A percentile compares a stretch with the other conserved stretches of the same genome.
Conservation (phyloP, 2,329 filamentous ascomycete genomes). For the Aspergillus brunneoviolaceus region DNA sequence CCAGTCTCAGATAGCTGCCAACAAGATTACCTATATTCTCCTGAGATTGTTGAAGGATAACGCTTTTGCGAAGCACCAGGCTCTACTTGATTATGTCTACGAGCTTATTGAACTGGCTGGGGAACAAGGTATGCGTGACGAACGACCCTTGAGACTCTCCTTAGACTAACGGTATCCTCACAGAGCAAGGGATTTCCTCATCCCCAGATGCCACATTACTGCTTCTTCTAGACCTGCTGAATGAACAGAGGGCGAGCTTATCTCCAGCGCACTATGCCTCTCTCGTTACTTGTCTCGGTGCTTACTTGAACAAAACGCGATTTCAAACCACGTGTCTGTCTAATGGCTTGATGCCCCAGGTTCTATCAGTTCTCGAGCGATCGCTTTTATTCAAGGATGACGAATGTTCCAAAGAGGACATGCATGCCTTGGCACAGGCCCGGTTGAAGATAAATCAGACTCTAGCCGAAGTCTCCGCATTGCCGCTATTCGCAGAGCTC, state of each 20-base stretch:
- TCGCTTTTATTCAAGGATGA: constrained; percentile 31
- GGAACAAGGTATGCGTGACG: constrained; percentile 37
- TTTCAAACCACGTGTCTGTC: constrained; percentile 41
- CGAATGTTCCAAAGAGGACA: constrained; percentile 33
- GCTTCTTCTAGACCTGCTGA: constrained; percentile 35
- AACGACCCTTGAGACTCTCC: neutral
- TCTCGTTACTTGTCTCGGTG: constrained; percentile 33
- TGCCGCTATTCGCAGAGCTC: constrained; percentile 34
- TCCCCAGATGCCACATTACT: constrained; percentile 38
- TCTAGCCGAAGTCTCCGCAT: constrained; percentile 43
- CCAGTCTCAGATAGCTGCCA: constrained; percentile 38
- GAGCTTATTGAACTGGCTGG: constrained; percentile 42
- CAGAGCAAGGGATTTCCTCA: constrained; percentile 35
- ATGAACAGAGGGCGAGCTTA: constrained; percentile 26
- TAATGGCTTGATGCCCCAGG: constrained; percentile 31
- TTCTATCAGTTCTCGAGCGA: constrained; percentile 33
- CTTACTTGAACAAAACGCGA: constrained; percentile 38
- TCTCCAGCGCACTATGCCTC: constrained; percentile 33
- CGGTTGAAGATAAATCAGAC: constrained; percentile 42
- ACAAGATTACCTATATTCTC: constrained; percentile 38
- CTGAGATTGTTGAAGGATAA: constrained; percentile 36
- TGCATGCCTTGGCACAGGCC: constrained; percentile 34
- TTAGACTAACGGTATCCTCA: constrained; percentile 8
- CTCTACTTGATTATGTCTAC: constrained; percentile 38
- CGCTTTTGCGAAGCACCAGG: constrained; percentile 31